Evolutionary conservation across 1,284 basidiomycete species (phyloP).

Genomic region (Spongispora temasekensis): DNA sequence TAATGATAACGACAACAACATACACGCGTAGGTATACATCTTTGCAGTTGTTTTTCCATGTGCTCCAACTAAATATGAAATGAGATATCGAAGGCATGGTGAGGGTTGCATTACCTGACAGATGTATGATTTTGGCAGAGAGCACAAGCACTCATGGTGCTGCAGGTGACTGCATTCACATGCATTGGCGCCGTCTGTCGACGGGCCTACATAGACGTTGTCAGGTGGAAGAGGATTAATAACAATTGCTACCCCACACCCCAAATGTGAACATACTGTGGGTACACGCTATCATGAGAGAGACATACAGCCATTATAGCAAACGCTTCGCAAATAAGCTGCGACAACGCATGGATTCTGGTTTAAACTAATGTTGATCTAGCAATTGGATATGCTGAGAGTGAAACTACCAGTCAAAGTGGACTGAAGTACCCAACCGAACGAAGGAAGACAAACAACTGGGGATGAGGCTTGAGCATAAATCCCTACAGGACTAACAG

Average conservation of each 20-base stretch:
- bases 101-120: conserved; percentile 13
- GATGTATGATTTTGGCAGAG: conserved; percentile 33
- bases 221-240: conserved; percentile 14
- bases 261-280: conserved; percentile 4
- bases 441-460: conserved; percentile 23
- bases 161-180: conserved; percentile 41
- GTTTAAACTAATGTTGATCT: conserved; percentile 36
- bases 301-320: conserved; percentile 32
- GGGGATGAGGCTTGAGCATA: conserved; percentile 22
- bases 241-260: conserved; percentile 30
- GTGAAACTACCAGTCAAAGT: background rate
- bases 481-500: conserved; percentile 9
- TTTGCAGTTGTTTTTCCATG: conserved; percentile 31
- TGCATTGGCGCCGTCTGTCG: conserved; percentile 9
- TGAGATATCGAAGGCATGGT: background rate
- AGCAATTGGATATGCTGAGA: background rate
- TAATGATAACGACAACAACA: conserved; percentile 2
- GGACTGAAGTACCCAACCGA: conserved; percentile 24
- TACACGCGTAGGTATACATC: conserved; percentile 20
- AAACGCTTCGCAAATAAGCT: conserved; percentile 36
- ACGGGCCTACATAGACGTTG: conserved; percentile 28
- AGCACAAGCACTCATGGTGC: conserved; percentile 36
- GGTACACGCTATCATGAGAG: background rate
- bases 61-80: conserved; percentile 27
- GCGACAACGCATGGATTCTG: conserved; percentile 40